A percentile compares a stretch with the other conserved stretches of the same genome.
Evolutionary conservation across 2,329 filamentous ascomycete genomes (phyloP).

Genomic region (Penicillium sp.): DNA sequence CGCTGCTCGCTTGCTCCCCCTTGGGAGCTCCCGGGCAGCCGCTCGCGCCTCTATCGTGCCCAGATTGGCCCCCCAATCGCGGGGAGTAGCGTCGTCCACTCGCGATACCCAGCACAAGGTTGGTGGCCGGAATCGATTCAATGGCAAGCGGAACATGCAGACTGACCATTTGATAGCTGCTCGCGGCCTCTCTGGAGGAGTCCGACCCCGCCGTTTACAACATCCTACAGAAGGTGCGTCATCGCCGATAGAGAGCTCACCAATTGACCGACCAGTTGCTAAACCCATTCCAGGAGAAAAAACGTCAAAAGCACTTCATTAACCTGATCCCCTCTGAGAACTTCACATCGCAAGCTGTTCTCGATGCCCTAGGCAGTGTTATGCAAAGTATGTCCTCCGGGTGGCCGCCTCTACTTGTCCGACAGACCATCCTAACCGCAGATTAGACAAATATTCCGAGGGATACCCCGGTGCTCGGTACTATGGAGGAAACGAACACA

Average conservation of each 20-base stretch:
- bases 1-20: slow-evolving; percentile 34
- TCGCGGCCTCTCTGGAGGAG: slow-evolving; percentile 74
- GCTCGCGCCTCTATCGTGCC: slow-evolving; percentile 24
- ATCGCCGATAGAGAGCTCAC: slow-evolving; percentile 10
- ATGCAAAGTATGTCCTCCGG: slow-evolving; percentile 73
- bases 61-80: slow-evolving; percentile 33
- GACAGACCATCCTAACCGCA: slow-evolving; percentile 28
- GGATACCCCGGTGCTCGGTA: slow-evolving; percentile 95
- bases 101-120: slow-evolving; percentile 47
- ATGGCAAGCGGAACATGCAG: slow-evolving; percentile 9
- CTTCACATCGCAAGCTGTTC: slow-evolving; percentile 88
- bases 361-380: slow-evolving; percentile 86
- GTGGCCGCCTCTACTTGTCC: slow-evolving; percentile 15
- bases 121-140: slow-evolving; percentile 2
- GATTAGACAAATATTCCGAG: slow-evolving; percentile 91
- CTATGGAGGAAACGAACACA: slow-evolving; percentile 95
- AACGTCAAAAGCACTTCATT: slow-evolving; percentile 95
- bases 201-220: slow-evolving; percentile 84
- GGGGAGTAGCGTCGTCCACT: slow-evolving; percentile 39
- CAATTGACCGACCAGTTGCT: slow-evolving; percentile 14
- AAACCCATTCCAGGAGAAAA: slow-evolving; percentile 70
- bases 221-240: slow-evolving; percentile 81
- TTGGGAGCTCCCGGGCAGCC: slow-evolving; percentile 27
- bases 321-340: slow-evolving; percentile 96
- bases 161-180: slow-evolving; percentile 58